Percentiles rank a stretch among this genome's conserved stretches.
phyloP scores from a whole-genome alignment of 2,329 filamentous ascomycete species.

The Fusarium metavorans region DNA sequence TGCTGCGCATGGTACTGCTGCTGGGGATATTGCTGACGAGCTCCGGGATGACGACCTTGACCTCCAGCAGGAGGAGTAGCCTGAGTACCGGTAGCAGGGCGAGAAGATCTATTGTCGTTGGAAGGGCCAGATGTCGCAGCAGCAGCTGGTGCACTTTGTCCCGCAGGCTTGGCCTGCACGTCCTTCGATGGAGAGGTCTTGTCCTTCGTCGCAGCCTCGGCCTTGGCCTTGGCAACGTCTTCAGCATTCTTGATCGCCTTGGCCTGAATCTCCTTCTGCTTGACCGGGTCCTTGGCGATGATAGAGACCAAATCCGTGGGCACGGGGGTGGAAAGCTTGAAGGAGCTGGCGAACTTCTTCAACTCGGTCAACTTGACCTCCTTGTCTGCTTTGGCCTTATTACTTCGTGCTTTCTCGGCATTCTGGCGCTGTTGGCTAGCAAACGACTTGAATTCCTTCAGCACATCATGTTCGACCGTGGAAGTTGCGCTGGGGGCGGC shows the following conservation, averaged over 20 bases:
- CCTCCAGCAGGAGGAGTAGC: constrained; percentile 42
- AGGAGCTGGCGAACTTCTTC: constrained; percentile 93
- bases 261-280: constrained; percentile 92
- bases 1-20: constrained; percentile 60
- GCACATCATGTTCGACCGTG: constrained; percentile 72
- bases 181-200: constrained; percentile 58
- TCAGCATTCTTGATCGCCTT: constrained; percentile 84
- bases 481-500: constrained; percentile 66
- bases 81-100: constrained; percentile 51
- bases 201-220: constrained; percentile 59
- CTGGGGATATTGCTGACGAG: constrained; percentile 62
- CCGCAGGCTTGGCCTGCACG: constrained; percentile 54
- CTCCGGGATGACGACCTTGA: constrained; percentile 59
- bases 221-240: constrained; percentile 68
- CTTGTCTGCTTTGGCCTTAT: constrained; percentile 79
- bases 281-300: constrained; percentile 94
- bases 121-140: constrained; percentile 28
- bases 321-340: constrained; percentile 94
- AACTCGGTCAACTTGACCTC: constrained; percentile 93
- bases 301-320: constrained; percentile 93
- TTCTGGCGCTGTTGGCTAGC: constrained; percentile 67
- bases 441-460: constrained; percentile 74
- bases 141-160: constrained; percentile 36
- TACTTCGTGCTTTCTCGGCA: constrained; percentile 67
- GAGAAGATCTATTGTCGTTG: constrained; percentile 48